Evolutionary conservation across 2,329 filamentous ascomycete genomes (phyloP).

Genomic region (Sporothrix sp.): DNA sequence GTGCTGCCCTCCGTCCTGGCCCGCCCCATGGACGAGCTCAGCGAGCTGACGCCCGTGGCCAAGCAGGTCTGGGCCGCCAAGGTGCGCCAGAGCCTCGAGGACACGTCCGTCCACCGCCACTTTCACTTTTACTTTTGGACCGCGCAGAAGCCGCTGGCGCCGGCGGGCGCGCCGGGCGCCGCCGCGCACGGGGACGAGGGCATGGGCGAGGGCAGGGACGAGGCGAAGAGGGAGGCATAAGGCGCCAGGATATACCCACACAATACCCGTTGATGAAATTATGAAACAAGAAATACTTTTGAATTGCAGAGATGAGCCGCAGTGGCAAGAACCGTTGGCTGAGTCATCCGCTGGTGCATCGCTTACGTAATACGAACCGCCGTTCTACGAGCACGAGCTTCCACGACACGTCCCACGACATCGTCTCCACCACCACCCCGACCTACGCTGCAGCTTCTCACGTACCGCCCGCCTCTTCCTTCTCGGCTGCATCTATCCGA

Average conservation of each 20-base stretch:
- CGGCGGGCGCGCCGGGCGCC: no score
- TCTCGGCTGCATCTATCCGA: no score
- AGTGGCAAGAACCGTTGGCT: no score
- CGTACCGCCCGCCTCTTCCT: neutral
- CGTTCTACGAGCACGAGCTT: neutral
- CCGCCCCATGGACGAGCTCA: constrained; percentile 28
- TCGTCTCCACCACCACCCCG: neutral
- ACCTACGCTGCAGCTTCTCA: neutral
- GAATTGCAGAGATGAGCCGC: no score
- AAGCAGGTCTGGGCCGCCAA: constrained; percentile 23
- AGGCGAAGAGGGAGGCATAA: neutral
- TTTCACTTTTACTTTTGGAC: constrained; percentile 31
- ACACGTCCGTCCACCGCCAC: constrained; percentile 29
- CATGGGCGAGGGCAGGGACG: neutral
- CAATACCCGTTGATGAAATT: neutral
- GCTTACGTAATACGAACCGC: neutral
- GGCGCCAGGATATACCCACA: neutral
- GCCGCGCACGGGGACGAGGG: neutral
- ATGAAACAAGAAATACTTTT: neutral
- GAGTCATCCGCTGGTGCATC: neutral
- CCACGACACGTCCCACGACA: neutral
- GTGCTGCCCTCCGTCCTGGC: constrained; percentile 28
- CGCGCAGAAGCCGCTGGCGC: constrained; percentile 28
- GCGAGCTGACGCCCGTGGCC: constrained; percentile 25
- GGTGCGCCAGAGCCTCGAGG: constrained; percentile 27